These are phyloP conservation scores for Moricandia moricandioides DNA, from an alignment of 345 rosid genomes.

Conservation along the genomic window DNA sequence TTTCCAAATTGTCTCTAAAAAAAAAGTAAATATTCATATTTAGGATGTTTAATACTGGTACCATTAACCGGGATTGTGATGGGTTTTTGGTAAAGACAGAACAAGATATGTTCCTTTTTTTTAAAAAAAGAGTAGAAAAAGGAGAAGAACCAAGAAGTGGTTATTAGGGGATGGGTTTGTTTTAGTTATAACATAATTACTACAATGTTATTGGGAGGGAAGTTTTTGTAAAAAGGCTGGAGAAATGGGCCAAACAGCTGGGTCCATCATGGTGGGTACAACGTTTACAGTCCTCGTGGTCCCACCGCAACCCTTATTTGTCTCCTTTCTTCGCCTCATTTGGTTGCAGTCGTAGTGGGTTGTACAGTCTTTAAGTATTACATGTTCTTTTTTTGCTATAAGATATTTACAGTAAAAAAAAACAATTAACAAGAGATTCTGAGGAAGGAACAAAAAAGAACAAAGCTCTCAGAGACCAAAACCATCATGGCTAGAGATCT, in stretches of 20 bases:
- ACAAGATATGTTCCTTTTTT: neutral
- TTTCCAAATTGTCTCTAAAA: neutral
- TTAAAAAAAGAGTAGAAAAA: neutral
- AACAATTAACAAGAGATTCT: neutral
- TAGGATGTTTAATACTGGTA: neutral
- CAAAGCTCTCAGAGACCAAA: neutral
- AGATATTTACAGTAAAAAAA: neutral
- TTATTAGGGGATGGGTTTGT: neutral
- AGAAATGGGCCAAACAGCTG: conserved; percentile 37
- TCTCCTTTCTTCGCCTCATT: conserved; percentile 29
- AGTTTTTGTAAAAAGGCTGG: conserved; percentile 1
- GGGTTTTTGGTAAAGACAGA: conserved; percentile 23
- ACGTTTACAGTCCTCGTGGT: conserved; percentile 18
- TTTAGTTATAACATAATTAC: neutral
- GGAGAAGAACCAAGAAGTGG: neutral
- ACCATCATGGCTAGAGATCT: neutral
- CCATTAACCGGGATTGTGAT: neutral
- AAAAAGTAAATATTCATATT: neutral
- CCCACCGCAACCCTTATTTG: conserved; percentile 26
- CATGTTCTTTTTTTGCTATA: neutral
- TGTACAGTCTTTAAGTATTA: neutral
- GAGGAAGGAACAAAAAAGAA: neutral
- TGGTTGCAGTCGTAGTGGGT: conserved; percentile 14
- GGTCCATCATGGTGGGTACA: conserved; percentile 35
- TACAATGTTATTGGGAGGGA: neutral